phyloP scores from a whole-genome alignment of 441 rosid species.

The Rhodomyrtus psidioides region DNA sequence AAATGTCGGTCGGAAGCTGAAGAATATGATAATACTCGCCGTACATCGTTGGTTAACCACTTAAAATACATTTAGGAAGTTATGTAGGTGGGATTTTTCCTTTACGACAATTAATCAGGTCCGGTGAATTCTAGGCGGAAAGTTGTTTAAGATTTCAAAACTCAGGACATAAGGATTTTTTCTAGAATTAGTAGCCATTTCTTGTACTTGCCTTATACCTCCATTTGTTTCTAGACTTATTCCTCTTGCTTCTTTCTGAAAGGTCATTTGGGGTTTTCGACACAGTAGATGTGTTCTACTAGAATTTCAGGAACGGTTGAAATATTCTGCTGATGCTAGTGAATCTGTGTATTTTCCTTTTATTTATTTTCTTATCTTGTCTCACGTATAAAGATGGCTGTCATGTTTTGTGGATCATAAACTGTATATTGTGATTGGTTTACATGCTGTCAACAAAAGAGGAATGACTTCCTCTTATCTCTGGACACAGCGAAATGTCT shows the following conservation, averaged over 20 bases:
- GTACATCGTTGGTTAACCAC: background rate
- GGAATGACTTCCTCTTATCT: background rate
- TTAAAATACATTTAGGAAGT: background rate
- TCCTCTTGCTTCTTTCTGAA: background rate
- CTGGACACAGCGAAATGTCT: conserved; percentile 17
- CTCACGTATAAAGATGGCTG: background rate
- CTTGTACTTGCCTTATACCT: background rate
- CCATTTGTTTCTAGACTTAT: background rate
- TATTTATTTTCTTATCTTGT: background rate
- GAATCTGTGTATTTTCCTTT: background rate
- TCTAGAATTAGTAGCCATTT: background rate
- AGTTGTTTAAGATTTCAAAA: background rate
- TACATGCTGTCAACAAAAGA: background rate
- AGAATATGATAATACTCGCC: background rate
- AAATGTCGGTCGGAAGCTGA: background rate
- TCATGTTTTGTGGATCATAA: background rate
- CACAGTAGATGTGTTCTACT: background rate
- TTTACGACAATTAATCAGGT: background rate
- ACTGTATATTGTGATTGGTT: background rate
- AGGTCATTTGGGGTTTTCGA: background rate
- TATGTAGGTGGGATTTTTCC: background rate
- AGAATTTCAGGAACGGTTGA: background rate
- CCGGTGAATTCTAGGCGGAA: background rate
- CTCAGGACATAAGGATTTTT: background rate
- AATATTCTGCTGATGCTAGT: background rate